phyloP scores from a whole-genome alignment of 2,329 filamentous ascomycete genomes.

The Remersonia thermophila region DNA sequence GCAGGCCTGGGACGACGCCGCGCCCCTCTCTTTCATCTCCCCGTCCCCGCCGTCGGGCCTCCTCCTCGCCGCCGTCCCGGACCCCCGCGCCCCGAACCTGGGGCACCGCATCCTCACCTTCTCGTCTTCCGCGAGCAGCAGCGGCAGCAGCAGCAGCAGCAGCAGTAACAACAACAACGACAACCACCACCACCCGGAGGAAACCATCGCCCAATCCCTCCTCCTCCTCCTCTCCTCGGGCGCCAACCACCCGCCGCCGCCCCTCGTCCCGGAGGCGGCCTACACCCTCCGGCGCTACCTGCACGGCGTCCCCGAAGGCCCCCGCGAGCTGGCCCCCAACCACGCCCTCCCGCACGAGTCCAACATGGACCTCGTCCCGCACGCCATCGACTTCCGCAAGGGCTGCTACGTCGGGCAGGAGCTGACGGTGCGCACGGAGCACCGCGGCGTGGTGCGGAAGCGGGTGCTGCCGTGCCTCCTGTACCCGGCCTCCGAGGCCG shows the following conservation, averaged over 20 bases:
- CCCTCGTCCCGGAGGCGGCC: slow-evolving; percentile 32
- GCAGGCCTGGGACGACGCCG: slow-evolving; percentile 64
- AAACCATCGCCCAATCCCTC: not conserved
- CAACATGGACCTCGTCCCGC: slow-evolving; percentile 69
- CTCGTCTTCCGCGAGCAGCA: no score
- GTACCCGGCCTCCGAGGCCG: slow-evolving; percentile 45
- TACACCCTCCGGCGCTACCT: slow-evolving; percentile 72
- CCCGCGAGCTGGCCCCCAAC: slow-evolving; percentile 60
- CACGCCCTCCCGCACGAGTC: slow-evolving; percentile 71
- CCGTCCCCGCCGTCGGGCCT: not conserved
- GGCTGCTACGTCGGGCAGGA: slow-evolving; percentile 97
- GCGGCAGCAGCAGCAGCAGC: no score
- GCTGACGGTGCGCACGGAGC: slow-evolving; percentile 86
- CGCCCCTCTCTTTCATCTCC: slow-evolving; percentile 3
- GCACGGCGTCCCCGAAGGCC: slow-evolving; percentile 74
- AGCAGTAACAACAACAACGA: no score
- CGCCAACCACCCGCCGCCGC: not conserved
- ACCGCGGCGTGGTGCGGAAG: slow-evolving; percentile 88
- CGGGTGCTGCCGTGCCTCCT: slow-evolving; percentile 70
- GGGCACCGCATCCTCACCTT: slow-evolving; percentile 36
- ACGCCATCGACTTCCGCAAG: slow-evolving; percentile 83
- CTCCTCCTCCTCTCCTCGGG: not conserved
- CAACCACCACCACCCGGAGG: not conserved
- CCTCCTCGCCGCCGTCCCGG: slow-evolving; percentile 29
- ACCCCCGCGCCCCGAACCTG: slow-evolving; percentile 42